phyloP scores from a whole-genome alignment of 106 monocot species.

The Platanthera zijinensis region DNA sequence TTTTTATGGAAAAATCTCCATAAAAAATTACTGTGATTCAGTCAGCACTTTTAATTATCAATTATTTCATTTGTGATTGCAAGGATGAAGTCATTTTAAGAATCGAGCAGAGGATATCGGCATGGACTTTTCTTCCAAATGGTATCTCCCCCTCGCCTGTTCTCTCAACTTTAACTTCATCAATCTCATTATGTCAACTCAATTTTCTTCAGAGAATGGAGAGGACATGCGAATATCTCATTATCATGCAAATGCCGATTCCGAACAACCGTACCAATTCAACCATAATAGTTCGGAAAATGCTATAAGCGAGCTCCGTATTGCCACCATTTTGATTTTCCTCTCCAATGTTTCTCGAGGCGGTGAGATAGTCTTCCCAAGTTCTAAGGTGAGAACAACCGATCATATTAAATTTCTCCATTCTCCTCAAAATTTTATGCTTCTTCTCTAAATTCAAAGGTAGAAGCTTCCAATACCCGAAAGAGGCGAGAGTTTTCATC shows the following conservation, averaged over 20 bases:
- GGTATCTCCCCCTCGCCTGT: conserved; percentile 15
- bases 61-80: conserved; percentile 5
- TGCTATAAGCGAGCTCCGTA: conserved; percentile 15
- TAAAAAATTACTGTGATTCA: not conserved
- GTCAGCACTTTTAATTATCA: not conserved
- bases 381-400: conserved; percentile 34
- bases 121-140: conserved; percentile 73
- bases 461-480: conserved; percentile 1
- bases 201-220: conserved; percentile 43
- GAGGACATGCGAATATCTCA: conserved; percentile 38
- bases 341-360: conserved; percentile 49
- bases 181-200: not conserved
- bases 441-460: not conserved
- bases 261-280: conserved; percentile 15
- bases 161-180: not conserved
- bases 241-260: conserved; percentile 21
- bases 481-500: conserved; percentile 22
- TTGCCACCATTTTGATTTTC: conserved; percentile 48
- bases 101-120: conserved; percentile 62
- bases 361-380: conserved; percentile 60
- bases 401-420: not conserved
- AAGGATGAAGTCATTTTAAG: conserved; percentile 54
- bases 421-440: not conserved
- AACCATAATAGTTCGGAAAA: conserved; percentile 13
- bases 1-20: not conserved